A percentile compares a stretch with the other conserved stretches of the same genome.
Conservation (phyloP, 108 stramenopile species). For the Discostella stelligeroides region DNA sequence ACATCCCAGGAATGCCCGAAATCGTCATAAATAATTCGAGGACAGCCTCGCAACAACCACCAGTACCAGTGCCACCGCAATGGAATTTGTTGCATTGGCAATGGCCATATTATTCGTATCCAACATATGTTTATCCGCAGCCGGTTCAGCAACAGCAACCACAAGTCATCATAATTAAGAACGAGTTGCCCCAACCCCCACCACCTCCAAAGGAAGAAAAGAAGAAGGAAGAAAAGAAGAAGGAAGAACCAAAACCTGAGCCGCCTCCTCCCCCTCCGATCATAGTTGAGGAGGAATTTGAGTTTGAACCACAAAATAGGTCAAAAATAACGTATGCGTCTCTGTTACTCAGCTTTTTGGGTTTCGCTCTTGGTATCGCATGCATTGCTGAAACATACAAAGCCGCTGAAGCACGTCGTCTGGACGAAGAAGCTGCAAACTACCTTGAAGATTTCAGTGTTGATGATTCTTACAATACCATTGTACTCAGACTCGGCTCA, state of each 20-base stretch:
- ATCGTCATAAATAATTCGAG: not conserved
- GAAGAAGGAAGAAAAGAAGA: not conserved
- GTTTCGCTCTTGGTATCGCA: constrained; percentile 15
- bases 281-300: not conserved
- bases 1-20: not conserved
- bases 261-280: not conserved
- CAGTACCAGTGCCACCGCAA: not conserved
- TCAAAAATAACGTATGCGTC: not conserved
- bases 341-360: constrained; percentile 11
- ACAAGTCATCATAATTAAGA: constrained; percentile 5
- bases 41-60: not conserved
- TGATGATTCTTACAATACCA: constrained; percentile 1
- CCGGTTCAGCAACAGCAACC: constrained; percentile 17
- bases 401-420: constrained; percentile 3
- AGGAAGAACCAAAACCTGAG: not conserved
- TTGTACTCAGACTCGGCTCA: constrained; percentile 16
- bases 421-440: constrained; percentile 2
- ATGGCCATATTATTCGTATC: constrained; percentile 4
- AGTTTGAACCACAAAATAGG: not conserved
- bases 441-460: not conserved
- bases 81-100: not conserved
- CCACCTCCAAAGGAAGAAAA: constrained; percentile 11
- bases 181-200: not conserved
- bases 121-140: constrained; percentile 3
- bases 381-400: constrained; percentile 28